Percentiles rank a stretch among this genome's conserved stretches.
phyloP scores from a whole-genome alignment of 495 filamentous ascomycete genomes.

The Aspergillus affinis region DNA sequence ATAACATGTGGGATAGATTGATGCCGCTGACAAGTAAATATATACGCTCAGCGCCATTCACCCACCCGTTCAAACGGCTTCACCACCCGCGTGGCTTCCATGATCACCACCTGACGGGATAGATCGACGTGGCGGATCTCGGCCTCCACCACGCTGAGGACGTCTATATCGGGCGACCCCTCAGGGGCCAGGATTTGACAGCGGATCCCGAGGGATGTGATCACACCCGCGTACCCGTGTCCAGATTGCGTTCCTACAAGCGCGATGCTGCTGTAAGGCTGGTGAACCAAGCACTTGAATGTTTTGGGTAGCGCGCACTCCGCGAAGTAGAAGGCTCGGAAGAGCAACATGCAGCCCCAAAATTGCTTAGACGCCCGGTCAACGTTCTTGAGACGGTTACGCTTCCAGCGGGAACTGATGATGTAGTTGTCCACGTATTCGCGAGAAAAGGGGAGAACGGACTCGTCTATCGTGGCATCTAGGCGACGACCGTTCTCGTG shows the following conservation, averaged over 20 bases:
- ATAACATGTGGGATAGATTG: not conserved
- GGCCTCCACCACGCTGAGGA: constrained; percentile 57
- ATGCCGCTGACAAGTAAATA: too few relatives aligned
- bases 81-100: constrained; percentile 51
- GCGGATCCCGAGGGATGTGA: constrained; percentile 36
- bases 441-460: constrained; percentile 64
- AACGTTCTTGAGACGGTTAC: constrained; percentile 34
- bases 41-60: constrained; percentile 25
- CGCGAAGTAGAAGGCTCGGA: constrained; percentile 73
- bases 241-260: constrained; percentile 26
- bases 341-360: constrained; percentile 70
- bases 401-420: constrained; percentile 28
- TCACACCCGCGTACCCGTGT: constrained; percentile 25
- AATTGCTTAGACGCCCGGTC: constrained; percentile 41
- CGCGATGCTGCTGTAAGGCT: constrained; percentile 31
- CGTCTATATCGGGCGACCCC: constrained; percentile 32
- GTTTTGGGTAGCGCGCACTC: constrained; percentile 62
- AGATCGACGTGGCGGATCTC: constrained; percentile 58
- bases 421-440: constrained; percentile 52
- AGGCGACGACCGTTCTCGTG: constrained; percentile 52
- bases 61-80: constrained; percentile 39
- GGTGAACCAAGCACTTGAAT: constrained; percentile 54
- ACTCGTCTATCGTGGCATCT: constrained; percentile 36
- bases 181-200: constrained; percentile 30
- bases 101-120: constrained; percentile 44